Evolutionary conservation across 2,329 filamentous ascomycete genomes (phyloP).

Genomic region (Monosporascus sp.): DNA sequence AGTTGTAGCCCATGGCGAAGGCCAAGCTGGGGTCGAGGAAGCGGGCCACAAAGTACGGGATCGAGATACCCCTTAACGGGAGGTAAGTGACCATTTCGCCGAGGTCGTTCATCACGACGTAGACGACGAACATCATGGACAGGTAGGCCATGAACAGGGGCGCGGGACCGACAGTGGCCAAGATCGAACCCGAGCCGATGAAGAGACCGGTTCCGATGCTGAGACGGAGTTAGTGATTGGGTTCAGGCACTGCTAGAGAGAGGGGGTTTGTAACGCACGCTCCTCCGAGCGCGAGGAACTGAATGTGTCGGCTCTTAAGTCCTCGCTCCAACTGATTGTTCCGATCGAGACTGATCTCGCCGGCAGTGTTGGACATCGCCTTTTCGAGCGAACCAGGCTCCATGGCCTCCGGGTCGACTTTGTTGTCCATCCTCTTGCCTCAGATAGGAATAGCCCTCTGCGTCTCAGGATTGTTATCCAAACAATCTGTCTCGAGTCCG

Average conservation of each 20-base stretch:
- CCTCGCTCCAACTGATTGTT: constrained; percentile 46
- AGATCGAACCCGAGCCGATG: constrained; percentile 53
- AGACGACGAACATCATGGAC: constrained; percentile 48
- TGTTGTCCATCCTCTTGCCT: constrained; percentile 8
- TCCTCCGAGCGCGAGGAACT: constrained; percentile 52
- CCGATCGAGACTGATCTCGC: constrained; percentile 27
- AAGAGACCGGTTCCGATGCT: constrained; percentile 60
- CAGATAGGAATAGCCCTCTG: background rate
- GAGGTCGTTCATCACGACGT: constrained; percentile 48
- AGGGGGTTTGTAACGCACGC: constrained; percentile 25
- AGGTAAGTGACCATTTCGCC: constrained; percentile 52
- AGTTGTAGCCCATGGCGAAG: constrained; percentile 56
- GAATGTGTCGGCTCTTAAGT: constrained; percentile 55
- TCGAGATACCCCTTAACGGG: constrained; percentile 50
- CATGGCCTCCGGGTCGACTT: constrained; percentile 13
- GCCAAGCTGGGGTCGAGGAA: constrained; percentile 50
- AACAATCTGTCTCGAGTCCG: too few relatives aligned
- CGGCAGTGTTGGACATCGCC: constrained; percentile 14
- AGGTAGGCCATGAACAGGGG: constrained; percentile 66
- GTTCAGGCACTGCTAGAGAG: background rate
- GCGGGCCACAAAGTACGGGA: constrained; percentile 50
- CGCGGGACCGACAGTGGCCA: constrained; percentile 54
- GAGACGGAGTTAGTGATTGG: constrained; percentile 3
- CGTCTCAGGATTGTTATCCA: too few relatives aligned
- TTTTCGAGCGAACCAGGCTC: constrained; percentile 18